Percentiles rank a stretch among this genome's conserved stretches.
Conservation (phyloP, 106 monocot genomes). For the Ottelia alismoides region DNA sequence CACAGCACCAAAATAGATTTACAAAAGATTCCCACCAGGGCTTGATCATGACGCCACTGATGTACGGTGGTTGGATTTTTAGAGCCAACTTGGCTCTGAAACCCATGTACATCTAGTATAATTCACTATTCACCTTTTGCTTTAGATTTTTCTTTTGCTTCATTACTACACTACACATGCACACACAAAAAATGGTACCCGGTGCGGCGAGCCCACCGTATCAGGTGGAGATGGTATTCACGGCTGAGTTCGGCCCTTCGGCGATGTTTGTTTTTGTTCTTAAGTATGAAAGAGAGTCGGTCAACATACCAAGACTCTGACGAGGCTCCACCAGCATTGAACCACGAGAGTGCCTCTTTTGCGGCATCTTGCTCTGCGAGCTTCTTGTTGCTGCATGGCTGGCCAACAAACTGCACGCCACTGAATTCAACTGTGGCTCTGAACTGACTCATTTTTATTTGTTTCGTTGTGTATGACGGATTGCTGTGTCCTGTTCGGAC, state of each 20-base stretch:
- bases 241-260: constrained; percentile 20
- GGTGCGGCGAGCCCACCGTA: no score
- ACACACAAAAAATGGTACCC: background rate
- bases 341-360: constrained; percentile 81
- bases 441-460: constrained; percentile 43
- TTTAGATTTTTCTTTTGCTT: background rate
- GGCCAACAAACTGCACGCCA: constrained; percentile 89
- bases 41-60: background rate
- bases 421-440: constrained; percentile 76
- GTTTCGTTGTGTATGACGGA: constrained; percentile 65
- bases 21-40: background rate
- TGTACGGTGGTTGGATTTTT: no score
- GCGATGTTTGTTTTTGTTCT: constrained; percentile 49
- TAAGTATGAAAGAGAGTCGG: constrained; percentile 47
- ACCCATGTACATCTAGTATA: no score
- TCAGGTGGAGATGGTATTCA: background rate
- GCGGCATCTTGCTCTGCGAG: constrained; percentile 87
- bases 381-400: constrained; percentile 78
- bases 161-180: no score
- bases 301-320: constrained; percentile 39
- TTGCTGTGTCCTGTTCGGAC: constrained; percentile 69
- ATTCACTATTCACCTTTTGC: no score
- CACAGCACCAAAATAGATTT: background rate
- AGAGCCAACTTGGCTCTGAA: no score
- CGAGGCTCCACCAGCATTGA: constrained; percentile 38